Evolutionary conservation across 2,329 filamentous ascomycete genomes (phyloP), one percentile per base, ranked within the genome.

Genomic region (Aspergillus melleus): DNA sequence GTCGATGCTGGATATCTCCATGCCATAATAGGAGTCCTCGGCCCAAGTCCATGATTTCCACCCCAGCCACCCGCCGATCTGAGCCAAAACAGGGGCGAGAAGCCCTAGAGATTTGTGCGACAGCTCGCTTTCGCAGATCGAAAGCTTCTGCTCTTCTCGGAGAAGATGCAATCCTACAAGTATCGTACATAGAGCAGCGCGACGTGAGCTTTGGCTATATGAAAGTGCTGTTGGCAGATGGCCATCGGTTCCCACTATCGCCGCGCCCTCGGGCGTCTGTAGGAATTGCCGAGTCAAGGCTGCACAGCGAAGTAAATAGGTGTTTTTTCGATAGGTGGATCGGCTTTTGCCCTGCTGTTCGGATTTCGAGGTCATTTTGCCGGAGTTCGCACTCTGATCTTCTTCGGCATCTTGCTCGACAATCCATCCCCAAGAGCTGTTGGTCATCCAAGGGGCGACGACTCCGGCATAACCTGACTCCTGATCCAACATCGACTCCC

Each of bases 71-170:
- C 84, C 81, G 1, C 89, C 86, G 58, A 99, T 82, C 72, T 97
- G 94, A 50, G 89, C 88, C 49, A 98, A 79, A 2, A 97, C 75
- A 16, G 90, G 87, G n/a, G 86, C 85, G 22, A 98, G 76, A 47
- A 83, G 80, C 14, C 80, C 76, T 22, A 77, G 67, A 47, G 81
- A 77, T 20, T 74, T 74, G 52, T 71, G 75, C 11, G 80, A 76
- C n/a, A 76, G 72, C 62, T 84, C 81, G n/a, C 77, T 76, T 49
- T 81, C 80, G 57, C 80, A 77, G 3, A 88, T 84, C 61, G 91
- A 86, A 1, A 99, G 83, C 71, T 96, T 98, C 63, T 90, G 84
- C 72, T 99, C 95, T 73, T 99, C 94, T 0, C 90, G 84, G n/a
- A 96, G 80, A 3, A 98, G 81, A 76, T 99, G 95, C 12, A 99